These are phyloP conservation scores for Pyrus communis DNA, from an alignment of 306 rosid species.

Conservation along the genomic window DNA sequence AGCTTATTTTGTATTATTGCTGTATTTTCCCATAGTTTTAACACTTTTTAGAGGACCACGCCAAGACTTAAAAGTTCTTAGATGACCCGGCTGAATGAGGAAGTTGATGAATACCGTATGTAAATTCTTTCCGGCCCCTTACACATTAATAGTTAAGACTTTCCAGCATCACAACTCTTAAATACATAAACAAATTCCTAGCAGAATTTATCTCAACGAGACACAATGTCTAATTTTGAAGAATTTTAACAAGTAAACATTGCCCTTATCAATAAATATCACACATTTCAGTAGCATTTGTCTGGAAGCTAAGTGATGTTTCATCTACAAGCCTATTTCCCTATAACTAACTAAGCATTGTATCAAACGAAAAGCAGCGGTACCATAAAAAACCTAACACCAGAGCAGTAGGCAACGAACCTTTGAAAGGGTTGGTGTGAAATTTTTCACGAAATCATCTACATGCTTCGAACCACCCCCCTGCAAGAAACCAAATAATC, in stretches of 20 bases:
- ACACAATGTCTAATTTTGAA: neutral
- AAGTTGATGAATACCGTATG: neutral
- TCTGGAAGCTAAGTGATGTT: neutral
- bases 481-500: conserved; percentile 32
- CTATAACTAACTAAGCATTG: neutral
- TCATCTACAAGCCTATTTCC: neutral
- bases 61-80: neutral
- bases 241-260: neutral
- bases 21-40: neutral
- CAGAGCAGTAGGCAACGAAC: conserved; percentile 49
- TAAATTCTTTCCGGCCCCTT: neutral
- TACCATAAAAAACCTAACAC: conserved; percentile 11
- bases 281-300: neutral
- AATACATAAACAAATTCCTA: neutral
- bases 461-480: conserved; percentile 58
- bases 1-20: neutral
- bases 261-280: neutral
- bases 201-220: neutral
- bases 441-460: conserved; percentile 49
- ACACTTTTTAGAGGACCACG: neutral
- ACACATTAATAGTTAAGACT: neutral
- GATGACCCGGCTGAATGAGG: neutral
- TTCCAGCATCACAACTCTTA: neutral
- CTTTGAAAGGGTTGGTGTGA: conserved; percentile 73
- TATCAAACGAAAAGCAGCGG: neutral